Percentiles rank a stretch among this genome's conserved stretches.
These are phyloP conservation scores for Cenchrus americanus DNA, from an alignment of 176 grass and related monocot species.

Conservation along the genomic window DNA sequence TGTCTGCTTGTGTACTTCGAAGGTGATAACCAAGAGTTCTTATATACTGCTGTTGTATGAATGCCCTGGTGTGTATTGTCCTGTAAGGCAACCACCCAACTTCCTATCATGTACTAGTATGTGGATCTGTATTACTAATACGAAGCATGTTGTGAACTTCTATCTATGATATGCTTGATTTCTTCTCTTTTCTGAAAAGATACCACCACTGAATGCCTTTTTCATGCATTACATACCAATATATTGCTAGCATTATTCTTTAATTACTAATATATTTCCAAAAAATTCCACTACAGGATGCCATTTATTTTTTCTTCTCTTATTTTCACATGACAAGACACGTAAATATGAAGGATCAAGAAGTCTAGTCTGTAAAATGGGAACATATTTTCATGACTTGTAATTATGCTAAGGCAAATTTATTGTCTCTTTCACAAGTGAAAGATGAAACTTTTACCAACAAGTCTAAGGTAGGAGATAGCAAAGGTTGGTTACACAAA, in stretches of 20 bases:
- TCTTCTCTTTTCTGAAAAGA: conserved; percentile 8
- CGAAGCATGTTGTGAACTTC: conserved; percentile 34
- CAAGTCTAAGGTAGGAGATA: conserved; percentile 16
- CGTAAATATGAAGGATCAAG: conserved; percentile 30
- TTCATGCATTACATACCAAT: neutral
- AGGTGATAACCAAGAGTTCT: conserved; percentile 21
- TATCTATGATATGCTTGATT: conserved; percentile 16
- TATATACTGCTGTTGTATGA: conserved; percentile 30
- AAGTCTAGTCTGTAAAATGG: neutral
- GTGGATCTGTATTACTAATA: conserved; percentile 33
- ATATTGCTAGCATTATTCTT: neutral
- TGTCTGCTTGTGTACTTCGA: conserved; percentile 37
- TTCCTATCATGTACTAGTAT: conserved; percentile 39
- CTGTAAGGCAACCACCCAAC: conserved; percentile 34
- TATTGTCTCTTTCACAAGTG: neutral
- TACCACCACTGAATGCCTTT: neutral
- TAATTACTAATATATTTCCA: neutral
- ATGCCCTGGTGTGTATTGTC: conserved; percentile 28
- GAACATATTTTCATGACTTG: neutral
- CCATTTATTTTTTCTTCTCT: neutral
- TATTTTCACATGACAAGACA: conserved; percentile 23
- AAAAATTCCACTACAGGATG: conserved; percentile 16
- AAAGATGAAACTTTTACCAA: conserved; percentile 8
- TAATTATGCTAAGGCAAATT: conserved; percentile 8
- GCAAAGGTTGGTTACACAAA: no score